phyloP scores from a whole-genome alignment of 257 asterid species.

The Cordia subcordata region DNA sequence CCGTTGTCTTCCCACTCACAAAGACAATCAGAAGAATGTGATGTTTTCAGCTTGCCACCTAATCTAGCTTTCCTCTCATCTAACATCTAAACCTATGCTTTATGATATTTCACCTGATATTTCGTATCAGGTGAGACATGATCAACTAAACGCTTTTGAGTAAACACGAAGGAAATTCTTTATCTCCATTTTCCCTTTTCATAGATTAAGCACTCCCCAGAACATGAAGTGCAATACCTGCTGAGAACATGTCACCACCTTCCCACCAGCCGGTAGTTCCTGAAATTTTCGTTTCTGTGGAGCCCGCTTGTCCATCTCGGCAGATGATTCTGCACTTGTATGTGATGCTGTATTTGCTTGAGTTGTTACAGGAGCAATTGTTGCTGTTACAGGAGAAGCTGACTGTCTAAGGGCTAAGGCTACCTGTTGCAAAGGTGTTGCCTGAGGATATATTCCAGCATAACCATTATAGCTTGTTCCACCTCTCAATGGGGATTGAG shows the following conservation, averaged over 20 bases:
- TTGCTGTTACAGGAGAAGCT: constrained; percentile 55
- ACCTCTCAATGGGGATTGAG: constrained; percentile 40
- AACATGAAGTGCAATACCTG: constrained; percentile 50
- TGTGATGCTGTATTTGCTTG: constrained; percentile 35
- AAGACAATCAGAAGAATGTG: too few relatives aligned
- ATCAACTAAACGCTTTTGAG: too few relatives aligned
- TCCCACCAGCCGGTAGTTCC: constrained; percentile 63
- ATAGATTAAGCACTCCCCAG: too few relatives aligned
- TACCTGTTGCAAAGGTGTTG: constrained; percentile 91
- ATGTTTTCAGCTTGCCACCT: too few relatives aligned
- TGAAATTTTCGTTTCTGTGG: constrained; percentile 81
- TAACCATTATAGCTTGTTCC: constrained; percentile 87
- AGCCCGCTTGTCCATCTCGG: constrained; percentile 48
- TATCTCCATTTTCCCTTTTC: too few relatives aligned
- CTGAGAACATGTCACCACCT: constrained; percentile 32
- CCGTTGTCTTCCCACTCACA: too few relatives aligned
- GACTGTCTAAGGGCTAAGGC: constrained; percentile 83
- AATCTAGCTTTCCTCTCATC: too few relatives aligned
- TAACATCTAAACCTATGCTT: too few relatives aligned
- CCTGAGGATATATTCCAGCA: constrained; percentile 91
- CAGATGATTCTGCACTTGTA: constrained; percentile 20
- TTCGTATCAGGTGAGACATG: too few relatives aligned
- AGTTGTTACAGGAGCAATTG: constrained; percentile 46
- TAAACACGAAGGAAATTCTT: too few relatives aligned
- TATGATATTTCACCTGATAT: too few relatives aligned